phyloP scores from a whole-genome alignment of 768 basidiomycete genomes.

The Tricholoma furcatifolium region DNA sequence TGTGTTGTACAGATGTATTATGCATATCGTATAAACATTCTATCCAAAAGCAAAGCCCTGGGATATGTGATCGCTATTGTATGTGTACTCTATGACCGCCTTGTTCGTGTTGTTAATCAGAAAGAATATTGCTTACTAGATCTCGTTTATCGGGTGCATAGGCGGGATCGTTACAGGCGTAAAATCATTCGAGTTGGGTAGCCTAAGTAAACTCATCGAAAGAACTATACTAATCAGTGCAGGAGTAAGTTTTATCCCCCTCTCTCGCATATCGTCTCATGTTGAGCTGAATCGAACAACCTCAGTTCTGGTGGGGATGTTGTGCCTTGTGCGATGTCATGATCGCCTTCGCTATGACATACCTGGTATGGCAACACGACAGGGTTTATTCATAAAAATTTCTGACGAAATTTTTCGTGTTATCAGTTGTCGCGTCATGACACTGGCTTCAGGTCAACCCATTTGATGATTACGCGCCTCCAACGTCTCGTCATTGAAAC shows the following conservation, averaged over 20 bases:
- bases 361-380: conserved; percentile 18
- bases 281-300: not conserved
- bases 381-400: not conserved
- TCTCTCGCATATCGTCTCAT: not conserved
- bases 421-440: conserved; percentile 19
- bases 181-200: conserved; percentile 19
- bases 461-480: conserved; percentile 20
- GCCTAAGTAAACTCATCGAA: conserved; percentile 18
- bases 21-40: conserved; percentile 30
- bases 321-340: conserved; percentile 26
- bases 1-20: conserved; percentile 31
- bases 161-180: conserved; percentile 21
- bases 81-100: not conserved
- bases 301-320: conserved; percentile 23
- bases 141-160: conserved; percentile 17
- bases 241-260: conserved; percentile 9
- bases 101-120: not conserved
- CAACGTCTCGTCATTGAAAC: conserved; percentile 27
- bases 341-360: conserved; percentile 26
- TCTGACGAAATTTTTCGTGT: not conserved
- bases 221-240: conserved; percentile 18
- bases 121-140: conserved; percentile 5
- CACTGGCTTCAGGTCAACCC: conserved; percentile 23
- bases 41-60: conserved; percentile 22
- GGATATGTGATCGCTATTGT: conserved; percentile 18